Evolutionary conservation across 495 filamentous ascomycete species (phyloP).

Genomic region (Glarea lozoyensis): DNA sequence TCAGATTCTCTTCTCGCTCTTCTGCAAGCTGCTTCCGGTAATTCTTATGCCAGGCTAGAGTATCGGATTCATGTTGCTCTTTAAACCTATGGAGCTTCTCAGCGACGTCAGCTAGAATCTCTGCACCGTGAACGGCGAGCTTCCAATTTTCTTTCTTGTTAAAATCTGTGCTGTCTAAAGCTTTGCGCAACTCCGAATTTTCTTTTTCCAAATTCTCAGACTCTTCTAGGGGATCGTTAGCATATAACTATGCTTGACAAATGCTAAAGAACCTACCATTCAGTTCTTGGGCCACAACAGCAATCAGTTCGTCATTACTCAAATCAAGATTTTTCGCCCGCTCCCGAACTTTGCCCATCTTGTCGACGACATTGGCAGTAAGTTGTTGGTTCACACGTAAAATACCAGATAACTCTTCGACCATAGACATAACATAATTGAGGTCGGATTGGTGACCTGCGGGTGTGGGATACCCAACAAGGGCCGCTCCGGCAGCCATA

Average conservation of each 20-base stretch:
- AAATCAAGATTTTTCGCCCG: constrained; percentile 35
- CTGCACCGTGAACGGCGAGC: constrained; percentile 28
- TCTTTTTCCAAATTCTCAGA: constrained; percentile 38
- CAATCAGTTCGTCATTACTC: constrained; percentile 42
- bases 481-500: constrained; percentile 28
- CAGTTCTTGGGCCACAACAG: constrained; percentile 36
- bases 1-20: constrained; percentile 45
- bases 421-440: constrained; percentile 75
- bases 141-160: constrained; percentile 38
- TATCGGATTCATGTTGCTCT: constrained; percentile 38
- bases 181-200: constrained; percentile 41
- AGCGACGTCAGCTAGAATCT: constrained; percentile 33
- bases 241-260: constrained; percentile 1
- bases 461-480: constrained; percentile 52
- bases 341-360: constrained; percentile 44
- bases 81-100: constrained; percentile 43
- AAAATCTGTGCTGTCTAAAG: constrained; percentile 40
- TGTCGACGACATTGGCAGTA: constrained; percentile 63
- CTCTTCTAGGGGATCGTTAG: constrained; percentile 11
- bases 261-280: constrained; percentile 27
- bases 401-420: constrained; percentile 69
- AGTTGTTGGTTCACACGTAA: constrained; percentile 70
- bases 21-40: constrained; percentile 48
- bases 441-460: constrained; percentile 84
- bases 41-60: constrained; percentile 40